phyloP scores from a whole-genome alignment of 169 alveolate genomes.

The Plasmodium cynomolgi region DNA sequence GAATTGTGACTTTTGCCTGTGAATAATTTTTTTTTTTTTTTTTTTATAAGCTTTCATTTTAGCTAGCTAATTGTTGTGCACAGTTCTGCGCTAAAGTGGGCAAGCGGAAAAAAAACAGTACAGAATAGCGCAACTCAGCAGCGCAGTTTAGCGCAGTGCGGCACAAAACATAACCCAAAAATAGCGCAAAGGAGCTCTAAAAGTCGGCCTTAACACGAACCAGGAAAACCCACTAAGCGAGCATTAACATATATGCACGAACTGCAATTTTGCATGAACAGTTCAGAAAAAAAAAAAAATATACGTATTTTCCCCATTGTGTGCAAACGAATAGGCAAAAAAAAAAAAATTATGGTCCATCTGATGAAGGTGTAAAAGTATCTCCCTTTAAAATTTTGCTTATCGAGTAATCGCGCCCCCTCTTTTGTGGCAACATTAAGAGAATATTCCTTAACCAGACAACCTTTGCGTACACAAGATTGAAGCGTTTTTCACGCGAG shows the following conservation, averaged over 20 bases:
- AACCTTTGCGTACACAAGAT: not conserved
- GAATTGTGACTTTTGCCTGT: not conserved
- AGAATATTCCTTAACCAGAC: not conserved
- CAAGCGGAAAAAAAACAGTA: not conserved
- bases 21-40: not conserved
- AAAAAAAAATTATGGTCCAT: not conserved
- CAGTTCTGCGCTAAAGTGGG: not conserved
- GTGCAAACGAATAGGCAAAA: not conserved
- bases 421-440: not conserved
- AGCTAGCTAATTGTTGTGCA: not conserved
- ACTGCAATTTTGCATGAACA: conserved; percentile 11
- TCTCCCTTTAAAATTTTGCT: not conserved
- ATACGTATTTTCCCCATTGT: not conserved
- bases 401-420: not conserved
- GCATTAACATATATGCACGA: not conserved
- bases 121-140: not conserved
- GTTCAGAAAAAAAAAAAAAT: conserved; percentile 23
- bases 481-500: not conserved
- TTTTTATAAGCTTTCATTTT: not conserved
- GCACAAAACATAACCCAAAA: not conserved
- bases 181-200: not conserved
- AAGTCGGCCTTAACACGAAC: not conserved
- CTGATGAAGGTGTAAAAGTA: not conserved
- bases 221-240: not conserved
- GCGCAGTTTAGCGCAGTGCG: not conserved